These are phyloP conservation scores for Neolentinus lepideus DNA, from an alignment of 1,284 basidiomycete species.

Conservation along the genomic window DNA sequence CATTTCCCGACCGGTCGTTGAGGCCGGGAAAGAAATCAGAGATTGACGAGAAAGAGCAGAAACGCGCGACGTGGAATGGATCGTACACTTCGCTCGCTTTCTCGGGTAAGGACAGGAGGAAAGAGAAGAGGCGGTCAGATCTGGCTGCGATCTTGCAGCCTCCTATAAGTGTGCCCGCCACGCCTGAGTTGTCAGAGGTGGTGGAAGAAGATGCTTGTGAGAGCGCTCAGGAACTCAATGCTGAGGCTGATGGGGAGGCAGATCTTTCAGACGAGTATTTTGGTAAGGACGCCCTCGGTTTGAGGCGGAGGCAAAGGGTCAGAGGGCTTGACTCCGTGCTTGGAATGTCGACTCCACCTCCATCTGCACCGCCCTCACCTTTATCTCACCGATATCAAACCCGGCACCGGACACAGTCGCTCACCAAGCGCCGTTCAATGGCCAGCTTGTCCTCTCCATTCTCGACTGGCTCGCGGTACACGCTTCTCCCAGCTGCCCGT, in stretches of 20 bases:
- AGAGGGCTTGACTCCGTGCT: slow-evolving; percentile 40
- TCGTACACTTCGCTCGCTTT: slow-evolving; percentile 43
- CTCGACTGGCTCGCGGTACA: slow-evolving; percentile 34
- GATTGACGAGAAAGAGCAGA: slow-evolving; percentile 22
- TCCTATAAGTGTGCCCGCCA: slow-evolving; percentile 39
- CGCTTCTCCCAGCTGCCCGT: slow-evolving; percentile 48
- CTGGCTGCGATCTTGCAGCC: slow-evolving; percentile 36
- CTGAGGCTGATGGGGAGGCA: slow-evolving; percentile 15
- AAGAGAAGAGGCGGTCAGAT: slow-evolving; percentile 49
- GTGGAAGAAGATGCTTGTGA: slow-evolving; percentile 6
- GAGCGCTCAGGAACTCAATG: slow-evolving; percentile 4
- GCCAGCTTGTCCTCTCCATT: slow-evolving; percentile 11
- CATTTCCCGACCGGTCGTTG: slow-evolving; percentile 21
- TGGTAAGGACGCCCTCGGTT: slow-evolving; percentile 49
- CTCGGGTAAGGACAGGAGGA: slow-evolving; percentile 33
- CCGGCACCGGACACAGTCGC: not conserved
- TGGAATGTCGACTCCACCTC: slow-evolving; percentile 18
- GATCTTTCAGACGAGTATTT: slow-evolving; percentile 29
- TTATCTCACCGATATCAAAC: slow-evolving; percentile 10
- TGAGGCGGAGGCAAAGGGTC: slow-evolving; percentile 46
- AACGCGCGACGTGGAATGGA: slow-evolving; percentile 72
- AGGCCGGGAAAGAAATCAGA: not conserved
- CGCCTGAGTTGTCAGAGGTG: slow-evolving; percentile 17
- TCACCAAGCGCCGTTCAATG: slow-evolving; percentile 11
- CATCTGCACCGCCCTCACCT: slow-evolving; percentile 17